A percentile compares a stretch with the other conserved stretches of the same genome.
phyloP scores from a whole-genome alignment of 768 basidiomycete genomes.

The Suillus discolor region DNA sequence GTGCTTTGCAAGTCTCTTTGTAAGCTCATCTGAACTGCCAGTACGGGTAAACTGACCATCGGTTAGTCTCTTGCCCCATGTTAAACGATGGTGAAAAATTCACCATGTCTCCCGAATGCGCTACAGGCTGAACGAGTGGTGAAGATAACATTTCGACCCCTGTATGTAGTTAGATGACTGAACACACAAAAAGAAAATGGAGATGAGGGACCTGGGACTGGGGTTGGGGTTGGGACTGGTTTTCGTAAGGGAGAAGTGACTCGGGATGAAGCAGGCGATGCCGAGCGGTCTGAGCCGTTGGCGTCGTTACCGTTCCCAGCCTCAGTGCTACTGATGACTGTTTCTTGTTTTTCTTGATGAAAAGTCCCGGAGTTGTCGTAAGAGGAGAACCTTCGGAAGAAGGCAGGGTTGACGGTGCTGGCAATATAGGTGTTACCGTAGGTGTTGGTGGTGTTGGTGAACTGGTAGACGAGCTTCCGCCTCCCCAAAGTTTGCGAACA shows the following conservation, averaged over 20 bases:
- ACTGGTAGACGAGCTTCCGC: conserved; percentile 35
- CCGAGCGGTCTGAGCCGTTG: conserved; percentile 26
- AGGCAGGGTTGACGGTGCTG: conserved; percentile 17
- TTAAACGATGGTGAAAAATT: too few species aligned
- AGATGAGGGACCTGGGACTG: conserved; percentile 45
- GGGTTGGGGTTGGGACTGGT: conserved; percentile 31
- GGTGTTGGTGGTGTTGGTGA: conserved; percentile 29
- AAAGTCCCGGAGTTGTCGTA: conserved; percentile 35
- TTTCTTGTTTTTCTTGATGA: conserved; percentile 56
- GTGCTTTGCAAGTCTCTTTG: background rate
- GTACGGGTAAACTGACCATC: background rate
- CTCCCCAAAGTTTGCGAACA: conserved; percentile 65
- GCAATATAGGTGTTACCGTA: conserved; percentile 20
- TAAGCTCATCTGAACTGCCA: background rate
- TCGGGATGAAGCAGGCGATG: conserved; percentile 26
- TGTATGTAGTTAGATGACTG: too few species aligned
- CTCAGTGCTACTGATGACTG: conserved; percentile 21
- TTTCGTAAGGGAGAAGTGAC: conserved; percentile 25
- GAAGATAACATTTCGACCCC: too few species aligned
- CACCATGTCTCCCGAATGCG: too few species aligned
- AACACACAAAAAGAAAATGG: too few species aligned
- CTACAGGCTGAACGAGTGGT: too few species aligned
- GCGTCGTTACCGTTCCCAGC: conserved; percentile 19
- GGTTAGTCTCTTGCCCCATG: too few species aligned
- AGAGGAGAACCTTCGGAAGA: conserved; percentile 16